phyloP scores from a whole-genome alignment of 768 basidiomycete genomes.

The Leccinum aurantiacum region DNA sequence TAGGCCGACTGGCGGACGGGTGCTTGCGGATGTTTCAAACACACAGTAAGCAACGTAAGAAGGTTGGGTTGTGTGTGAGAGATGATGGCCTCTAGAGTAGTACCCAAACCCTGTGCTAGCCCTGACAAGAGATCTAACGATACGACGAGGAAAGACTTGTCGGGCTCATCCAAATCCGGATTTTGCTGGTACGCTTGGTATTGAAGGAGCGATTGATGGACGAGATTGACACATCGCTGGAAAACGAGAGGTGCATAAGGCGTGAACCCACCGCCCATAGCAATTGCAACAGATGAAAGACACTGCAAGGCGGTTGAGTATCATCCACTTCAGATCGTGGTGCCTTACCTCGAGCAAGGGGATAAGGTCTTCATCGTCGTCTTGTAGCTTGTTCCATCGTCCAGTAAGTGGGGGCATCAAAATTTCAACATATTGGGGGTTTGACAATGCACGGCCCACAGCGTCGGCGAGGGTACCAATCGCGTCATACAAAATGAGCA shows the following conservation, averaged over 20 bases:
- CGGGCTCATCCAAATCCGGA: slow-evolving; percentile 90
- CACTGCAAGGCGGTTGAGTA: slow-evolving; percentile 54
- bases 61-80: slow-evolving; percentile 70
- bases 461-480: slow-evolving; percentile 97
- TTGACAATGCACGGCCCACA: slow-evolving; percentile 84
- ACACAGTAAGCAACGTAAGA: slow-evolving; percentile 78
- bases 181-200: slow-evolving; percentile 90
- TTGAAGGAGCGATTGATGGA: slow-evolving; percentile 76
- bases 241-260: slow-evolving; percentile 91
- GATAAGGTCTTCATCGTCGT: slow-evolving; percentile 90
- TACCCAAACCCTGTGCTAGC: slow-evolving; percentile 89
- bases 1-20: slow-evolving; percentile 95
- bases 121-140: slow-evolving; percentile 97
- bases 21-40: slow-evolving; percentile 94
- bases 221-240: slow-evolving; percentile 84
- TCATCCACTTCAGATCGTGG: slow-evolving; percentile 3
- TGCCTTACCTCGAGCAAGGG: slow-evolving; percentile 86
- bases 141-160: slow-evolving; percentile 96
- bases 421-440: slow-evolving; percentile 86
- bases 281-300: slow-evolving; percentile 95
- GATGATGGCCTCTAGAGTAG: slow-evolving; percentile 73
- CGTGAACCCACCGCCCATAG: slow-evolving; percentile 85
- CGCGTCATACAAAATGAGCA: slow-evolving; percentile 98
- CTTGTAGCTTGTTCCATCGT: slow-evolving; percentile 87
- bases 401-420: slow-evolving; percentile 93